A percentile compares a stretch with the other conserved stretches of the same genome.
Conservation (phyloP, 1,139 yeast genomes). For the Yamadazyma sp. region DNA sequence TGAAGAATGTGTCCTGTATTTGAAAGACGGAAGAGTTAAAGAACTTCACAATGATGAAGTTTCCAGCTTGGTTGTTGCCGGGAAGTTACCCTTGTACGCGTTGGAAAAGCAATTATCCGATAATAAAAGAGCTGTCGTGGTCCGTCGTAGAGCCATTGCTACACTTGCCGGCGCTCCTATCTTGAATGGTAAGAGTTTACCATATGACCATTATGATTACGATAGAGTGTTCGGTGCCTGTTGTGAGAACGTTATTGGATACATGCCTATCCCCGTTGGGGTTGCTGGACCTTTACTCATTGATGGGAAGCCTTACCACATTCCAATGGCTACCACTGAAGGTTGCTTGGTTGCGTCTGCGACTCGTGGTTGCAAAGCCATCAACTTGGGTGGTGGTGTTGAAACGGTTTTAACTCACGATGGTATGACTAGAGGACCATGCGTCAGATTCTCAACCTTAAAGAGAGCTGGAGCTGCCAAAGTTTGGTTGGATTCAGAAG, state of each 20-base stretch:
- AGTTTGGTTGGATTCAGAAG: constrained; percentile 93
- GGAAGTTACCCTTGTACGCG: constrained; percentile 88
- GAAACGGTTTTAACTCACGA: constrained; percentile 89
- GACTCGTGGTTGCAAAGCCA: constrained; percentile 98
- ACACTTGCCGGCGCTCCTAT: constrained; percentile 80
- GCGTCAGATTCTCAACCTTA: constrained; percentile 83
- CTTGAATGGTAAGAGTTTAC: constrained; percentile 68
- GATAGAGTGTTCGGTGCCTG: constrained; percentile 98
- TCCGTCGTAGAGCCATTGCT: constrained; percentile 91
- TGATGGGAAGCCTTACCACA: constrained; percentile 82
- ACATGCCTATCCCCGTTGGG: constrained; percentile 94
- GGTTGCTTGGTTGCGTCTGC: constrained; percentile 98
- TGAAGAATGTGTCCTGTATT: constrained; percentile 61
- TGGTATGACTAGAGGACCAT: constrained; percentile 99
- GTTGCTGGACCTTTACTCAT: constrained; percentile 95
- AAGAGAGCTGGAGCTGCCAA: constrained; percentile 93
- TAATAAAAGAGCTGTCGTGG: constrained; percentile 85
- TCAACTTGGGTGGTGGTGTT: constrained; percentile 96
- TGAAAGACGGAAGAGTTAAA: constrained; percentile 74
- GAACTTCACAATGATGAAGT: constrained; percentile 73
- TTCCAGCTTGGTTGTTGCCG: constrained; percentile 64
- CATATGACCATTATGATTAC: constrained; percentile 82
- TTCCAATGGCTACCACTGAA: constrained; percentile 99
- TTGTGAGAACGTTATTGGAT: constrained; percentile 97
- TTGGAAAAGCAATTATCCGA: constrained; percentile 88